Evolutionary conservation across 129 eudicot genomes (phyloP).

Genomic region (Arctium lappa): DNA sequence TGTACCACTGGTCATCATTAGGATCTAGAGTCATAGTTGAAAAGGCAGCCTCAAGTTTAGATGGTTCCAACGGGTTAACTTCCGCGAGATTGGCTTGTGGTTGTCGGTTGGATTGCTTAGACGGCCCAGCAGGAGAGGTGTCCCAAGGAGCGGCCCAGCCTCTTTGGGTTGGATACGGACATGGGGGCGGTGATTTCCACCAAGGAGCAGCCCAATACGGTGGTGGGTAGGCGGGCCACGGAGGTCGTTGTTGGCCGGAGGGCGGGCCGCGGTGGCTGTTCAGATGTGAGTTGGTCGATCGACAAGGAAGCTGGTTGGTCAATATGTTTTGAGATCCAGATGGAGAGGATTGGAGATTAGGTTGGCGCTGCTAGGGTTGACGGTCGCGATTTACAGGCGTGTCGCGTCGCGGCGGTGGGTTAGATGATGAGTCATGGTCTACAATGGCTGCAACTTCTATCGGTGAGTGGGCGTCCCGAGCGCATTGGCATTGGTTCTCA

Average conservation of each 20-base stretch:
- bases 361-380: background rate
- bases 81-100: background rate
- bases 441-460: background rate
- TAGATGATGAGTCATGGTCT: background rate
- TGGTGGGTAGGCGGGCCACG: background rate
- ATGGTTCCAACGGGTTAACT: background rate
- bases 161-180: background rate
- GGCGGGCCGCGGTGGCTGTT: background rate
- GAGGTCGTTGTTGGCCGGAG: background rate
- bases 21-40: background rate
- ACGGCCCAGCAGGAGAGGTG: background rate
- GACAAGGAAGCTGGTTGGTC: background rate
- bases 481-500: background rate
- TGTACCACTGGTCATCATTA: background rate
- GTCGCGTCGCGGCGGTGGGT: background rate
- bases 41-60: background rate
- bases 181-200: constrained; percentile 3
- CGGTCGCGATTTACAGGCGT: background rate
- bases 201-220: background rate
- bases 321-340: background rate
- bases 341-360: background rate
- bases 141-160: background rate
- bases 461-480: background rate
- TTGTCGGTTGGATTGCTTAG: background rate
- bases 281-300: background rate